Conservation (phyloP, 257 asterid genomes). For the Eucommia ulmoides region DNA sequence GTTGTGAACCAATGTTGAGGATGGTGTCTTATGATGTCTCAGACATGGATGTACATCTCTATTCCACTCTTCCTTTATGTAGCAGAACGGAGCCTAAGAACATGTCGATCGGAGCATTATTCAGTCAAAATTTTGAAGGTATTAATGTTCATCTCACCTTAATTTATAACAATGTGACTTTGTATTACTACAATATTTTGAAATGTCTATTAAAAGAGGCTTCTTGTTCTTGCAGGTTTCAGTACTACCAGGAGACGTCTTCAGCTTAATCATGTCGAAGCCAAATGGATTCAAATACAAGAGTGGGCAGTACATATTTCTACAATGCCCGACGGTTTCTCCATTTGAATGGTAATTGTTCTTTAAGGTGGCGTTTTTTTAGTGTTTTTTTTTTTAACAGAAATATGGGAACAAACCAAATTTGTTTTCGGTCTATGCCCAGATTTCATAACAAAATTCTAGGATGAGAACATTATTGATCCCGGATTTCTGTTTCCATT, state of each 20-base stretch:
- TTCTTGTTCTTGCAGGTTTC: conserved; percentile 45
- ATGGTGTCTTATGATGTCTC: conserved; percentile 14
- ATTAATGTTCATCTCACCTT: conserved; percentile 8
- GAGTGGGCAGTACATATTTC: conserved; percentile 78
- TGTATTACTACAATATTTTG: no score
- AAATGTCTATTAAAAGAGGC: no score
- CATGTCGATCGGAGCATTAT: conserved; percentile 68
- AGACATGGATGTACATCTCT: conserved; percentile 92
- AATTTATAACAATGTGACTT: no score
- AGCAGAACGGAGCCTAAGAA: conserved; percentile 75
- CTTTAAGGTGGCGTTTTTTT: background rate
- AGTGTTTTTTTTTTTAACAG: background rate
- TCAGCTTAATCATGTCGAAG: conserved; percentile 73
- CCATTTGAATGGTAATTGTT: conserved; percentile 68
- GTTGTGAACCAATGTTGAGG: no score
- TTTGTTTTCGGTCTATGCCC: no score
- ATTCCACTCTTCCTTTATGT: conserved; percentile 59
- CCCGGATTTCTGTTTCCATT: no score
- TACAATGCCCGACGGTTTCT: conserved; percentile 77
- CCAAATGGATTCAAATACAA: conserved; percentile 81
- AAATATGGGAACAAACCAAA: no score
- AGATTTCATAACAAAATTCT: no score
- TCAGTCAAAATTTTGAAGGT: conserved; percentile 79
- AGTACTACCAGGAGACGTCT: conserved; percentile 92
- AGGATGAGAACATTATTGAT: no score